Percentiles rank a stretch among this genome's conserved stretches.
These are phyloP conservation scores for Cutaneotrichosporon sp. DNA, from an alignment of 1,284 basidiomycete species.

Conservation along the genomic window DNA sequence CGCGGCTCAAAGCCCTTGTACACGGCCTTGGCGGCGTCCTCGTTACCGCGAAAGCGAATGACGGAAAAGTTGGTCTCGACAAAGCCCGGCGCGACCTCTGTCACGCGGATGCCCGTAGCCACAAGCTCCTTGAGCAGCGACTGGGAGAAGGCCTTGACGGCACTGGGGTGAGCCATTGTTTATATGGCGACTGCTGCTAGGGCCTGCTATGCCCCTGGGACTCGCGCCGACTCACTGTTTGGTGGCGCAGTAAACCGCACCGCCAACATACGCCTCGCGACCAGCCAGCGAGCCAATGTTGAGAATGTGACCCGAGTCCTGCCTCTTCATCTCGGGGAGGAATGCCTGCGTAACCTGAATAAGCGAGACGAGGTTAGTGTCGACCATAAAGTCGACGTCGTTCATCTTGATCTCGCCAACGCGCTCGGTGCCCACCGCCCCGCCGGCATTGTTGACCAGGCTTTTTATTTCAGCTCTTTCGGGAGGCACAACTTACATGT, in stretches of 20 bases:
- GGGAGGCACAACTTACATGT: conserved; percentile 18
- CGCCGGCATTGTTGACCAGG: conserved; percentile 30
- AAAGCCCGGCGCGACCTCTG: conserved; percentile 79
- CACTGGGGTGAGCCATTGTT: conserved; percentile 45
- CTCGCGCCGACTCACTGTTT: conserved; percentile 31
- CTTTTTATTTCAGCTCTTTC: conserved; percentile 14
- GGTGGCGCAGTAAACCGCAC: conserved; percentile 56
- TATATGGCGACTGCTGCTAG: no score
- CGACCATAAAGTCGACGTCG: conserved; percentile 65
- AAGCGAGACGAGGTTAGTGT: conserved; percentile 63
- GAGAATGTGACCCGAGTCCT: conserved; percentile 83
- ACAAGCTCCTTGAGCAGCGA: conserved; percentile 77
- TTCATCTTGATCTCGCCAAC: conserved; percentile 27
- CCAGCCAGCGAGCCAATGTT: conserved; percentile 89
- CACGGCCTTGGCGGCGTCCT: conserved; percentile 72
- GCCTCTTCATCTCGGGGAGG: conserved; percentile 74
- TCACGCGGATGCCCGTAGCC: conserved; percentile 80
- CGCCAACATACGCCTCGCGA: conserved; percentile 83
- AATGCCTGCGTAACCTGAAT: conserved; percentile 21
- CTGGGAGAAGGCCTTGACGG: conserved; percentile 81
- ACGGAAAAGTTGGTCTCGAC: conserved; percentile 63
- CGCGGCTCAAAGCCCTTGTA: conserved; percentile 77
- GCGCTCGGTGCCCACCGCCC: conserved; percentile 30
- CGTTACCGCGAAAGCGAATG: conserved; percentile 77
- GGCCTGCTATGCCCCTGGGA: no score